Evolutionary conservation across 345 rosid species (phyloP), one percentile per base, ranked within the genome.

Genomic region (Moringa oleifera): DNA sequence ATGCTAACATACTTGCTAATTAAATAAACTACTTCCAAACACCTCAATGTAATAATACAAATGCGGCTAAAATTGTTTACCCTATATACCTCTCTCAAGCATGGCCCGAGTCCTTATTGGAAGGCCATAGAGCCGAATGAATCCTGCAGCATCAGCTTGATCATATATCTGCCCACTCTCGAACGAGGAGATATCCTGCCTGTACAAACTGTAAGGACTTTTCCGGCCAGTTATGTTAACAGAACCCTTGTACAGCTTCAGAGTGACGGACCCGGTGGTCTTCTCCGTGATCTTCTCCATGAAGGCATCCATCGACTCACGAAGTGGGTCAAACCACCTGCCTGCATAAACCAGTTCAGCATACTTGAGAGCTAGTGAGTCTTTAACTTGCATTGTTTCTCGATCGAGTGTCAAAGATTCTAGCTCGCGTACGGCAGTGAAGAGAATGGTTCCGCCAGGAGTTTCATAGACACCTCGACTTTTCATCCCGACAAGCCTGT

Each of bases 381-480:
- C 99, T 75, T 94, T 94, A 22, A 83, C 79, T 78, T 86, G 92
- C 61, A 90, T 81, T 7, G 91, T 79, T 63, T 86, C 97, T 61
- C 97, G 69, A 62, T 94, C 99, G 7, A 94, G 84, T 7, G 96
- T 88, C 23, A 94, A 72, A 6, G 96, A 79, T 74, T 94, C 99
- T 33, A 94, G 86, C 65, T 90, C 97, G 7, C 82, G 90, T 0
- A 53, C 85, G 1, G 95, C 99, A n/a, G 75, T 57, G 61, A 78
- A 94, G 9, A 94, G 90, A 73, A 94, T 85, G 31, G 96, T 88
- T 19, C 98, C 97, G 46, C 98, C 98, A 2, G 97, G 98, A 72
- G 98, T 90, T 77, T 90, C 98, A 59, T 93, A 93, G n/a, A 90
- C 95, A 23, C 98, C 98, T 0, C 97, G 96, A 55, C 96, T 86